Conservation (phyloP, 2,329 filamentous ascomycete genomes). For the Arthrobotrys musiformis region DNA sequence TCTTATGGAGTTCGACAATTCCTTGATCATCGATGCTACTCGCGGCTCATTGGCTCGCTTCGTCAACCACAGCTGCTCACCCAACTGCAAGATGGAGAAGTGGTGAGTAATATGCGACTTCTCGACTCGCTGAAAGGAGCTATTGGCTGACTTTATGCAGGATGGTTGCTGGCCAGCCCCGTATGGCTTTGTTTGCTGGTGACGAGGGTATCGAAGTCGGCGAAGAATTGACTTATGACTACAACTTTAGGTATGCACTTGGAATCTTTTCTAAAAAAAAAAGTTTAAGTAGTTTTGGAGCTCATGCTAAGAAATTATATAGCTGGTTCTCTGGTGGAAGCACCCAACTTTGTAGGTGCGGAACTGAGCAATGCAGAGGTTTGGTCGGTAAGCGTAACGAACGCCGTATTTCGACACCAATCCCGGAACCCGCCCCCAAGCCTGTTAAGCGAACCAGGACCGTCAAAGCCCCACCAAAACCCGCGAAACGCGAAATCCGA, state of each 20-base stretch:
- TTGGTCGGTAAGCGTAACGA: slow-evolving; percentile 66
- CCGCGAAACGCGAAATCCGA: slow-evolving; percentile 54
- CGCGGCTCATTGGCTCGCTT: slow-evolving; percentile 96
- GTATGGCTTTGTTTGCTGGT: slow-evolving; percentile 96
- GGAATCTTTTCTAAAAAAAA: background rate
- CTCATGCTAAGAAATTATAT: slow-evolving; percentile 38
- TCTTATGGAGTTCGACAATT: slow-evolving; percentile 97
- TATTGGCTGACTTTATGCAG: slow-evolving; percentile 47
- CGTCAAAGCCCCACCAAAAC: slow-evolving; percentile 32
- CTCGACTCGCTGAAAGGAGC: background rate
- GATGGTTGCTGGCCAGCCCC: slow-evolving; percentile 90
- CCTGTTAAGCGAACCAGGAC: slow-evolving; percentile 35
- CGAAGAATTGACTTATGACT: slow-evolving; percentile 95
- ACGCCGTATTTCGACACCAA: slow-evolving; percentile 39
- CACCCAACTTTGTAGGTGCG: slow-evolving; percentile 73
- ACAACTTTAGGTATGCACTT: slow-evolving; percentile 72
- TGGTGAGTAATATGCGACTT: slow-evolving; percentile 64
- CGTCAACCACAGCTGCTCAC: slow-evolving; percentile 86
- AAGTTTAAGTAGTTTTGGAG: too few relatives aligned
- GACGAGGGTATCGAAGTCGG: slow-evolving; percentile 90
- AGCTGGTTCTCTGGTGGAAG: slow-evolving; percentile 72
- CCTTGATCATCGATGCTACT: slow-evolving; percentile 98
- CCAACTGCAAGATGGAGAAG: slow-evolving; percentile 97
- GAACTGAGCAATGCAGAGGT: slow-evolving; percentile 71
- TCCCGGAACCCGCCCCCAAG: slow-evolving; percentile 44